Conservation (phyloP, 441 rosid species). For the Francoa sonchifolia region DNA sequence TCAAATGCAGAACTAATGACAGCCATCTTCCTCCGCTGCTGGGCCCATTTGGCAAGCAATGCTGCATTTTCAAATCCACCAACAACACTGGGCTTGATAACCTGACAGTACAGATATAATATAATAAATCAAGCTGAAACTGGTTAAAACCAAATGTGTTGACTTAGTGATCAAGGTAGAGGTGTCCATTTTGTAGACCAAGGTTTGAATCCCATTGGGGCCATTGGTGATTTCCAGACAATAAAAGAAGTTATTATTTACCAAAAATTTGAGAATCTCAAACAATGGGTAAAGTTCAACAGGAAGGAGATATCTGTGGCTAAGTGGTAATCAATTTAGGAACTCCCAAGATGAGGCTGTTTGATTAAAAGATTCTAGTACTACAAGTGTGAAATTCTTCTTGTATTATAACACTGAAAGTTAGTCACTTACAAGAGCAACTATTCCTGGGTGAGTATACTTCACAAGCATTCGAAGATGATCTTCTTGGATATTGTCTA, state of each 20-base stretch:
- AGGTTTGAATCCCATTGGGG: too few species aligned
- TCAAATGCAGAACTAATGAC: conserved; percentile 84
- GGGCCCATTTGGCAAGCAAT: conserved; percentile 81
- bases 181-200: too few species aligned
- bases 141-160: background rate
- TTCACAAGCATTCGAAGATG: conserved; percentile 43
- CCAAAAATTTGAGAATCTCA: too few species aligned
- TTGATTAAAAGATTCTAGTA: too few species aligned
- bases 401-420: conserved; percentile 9
- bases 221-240: too few species aligned
- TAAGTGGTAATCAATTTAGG: too few species aligned
- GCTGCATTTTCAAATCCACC: conserved; percentile 92
- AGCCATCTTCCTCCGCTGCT: conserved; percentile 72
- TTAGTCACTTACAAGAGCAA: conserved; percentile 64
- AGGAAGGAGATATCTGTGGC: too few species aligned
- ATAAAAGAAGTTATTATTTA: too few species aligned
- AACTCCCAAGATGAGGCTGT: too few species aligned
- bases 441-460: conserved; percentile 68
- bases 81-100: conserved; percentile 80
- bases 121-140: conserved; percentile 5
- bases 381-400: too few species aligned
- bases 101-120: conserved; percentile 29
- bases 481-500: conserved; percentile 38
- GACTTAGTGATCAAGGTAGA: too few species aligned
- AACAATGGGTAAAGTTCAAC: too few species aligned